A percentile compares a stretch with the other conserved stretches of the same genome.
Conservation (phyloP, 2,329 filamentous ascomycete genomes). For the Escovopsis sp. region DNA sequence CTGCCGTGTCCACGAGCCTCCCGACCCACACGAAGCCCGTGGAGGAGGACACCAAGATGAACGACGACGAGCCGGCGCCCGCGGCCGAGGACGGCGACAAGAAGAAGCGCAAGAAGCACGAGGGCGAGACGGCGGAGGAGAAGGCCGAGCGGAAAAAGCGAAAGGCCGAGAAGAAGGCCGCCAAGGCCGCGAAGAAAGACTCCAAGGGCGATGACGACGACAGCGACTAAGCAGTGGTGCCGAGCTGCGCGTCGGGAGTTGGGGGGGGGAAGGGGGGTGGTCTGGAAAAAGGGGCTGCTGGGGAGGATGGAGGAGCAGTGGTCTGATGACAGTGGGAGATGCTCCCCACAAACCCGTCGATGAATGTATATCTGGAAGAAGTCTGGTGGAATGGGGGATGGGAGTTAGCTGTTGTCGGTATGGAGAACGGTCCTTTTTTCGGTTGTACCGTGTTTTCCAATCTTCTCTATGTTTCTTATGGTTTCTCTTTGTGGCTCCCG, state of each 20-base stretch:
- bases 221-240: slow-evolving; percentile 18
- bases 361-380: background rate
- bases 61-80: slow-evolving; percentile 18
- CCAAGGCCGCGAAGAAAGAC: slow-evolving; percentile 41
- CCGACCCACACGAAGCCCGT: slow-evolving; percentile 22
- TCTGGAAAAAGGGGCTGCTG: background rate
- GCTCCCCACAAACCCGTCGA: no score
- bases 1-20: slow-evolving; percentile 15
- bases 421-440: slow-evolving; percentile 7
- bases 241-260: no score
- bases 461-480: slow-evolving; percentile 3
- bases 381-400: background rate
- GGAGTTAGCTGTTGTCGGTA: slow-evolving; percentile 6
- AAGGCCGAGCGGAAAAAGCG: slow-evolving; percentile 45
- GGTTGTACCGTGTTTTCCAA: slow-evolving; percentile 8
- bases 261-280: no score
- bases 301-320: background rate
- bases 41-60: slow-evolving; percentile 22
- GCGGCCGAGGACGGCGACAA: slow-evolving; percentile 38
- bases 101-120: slow-evolving; percentile 69
- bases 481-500: slow-evolving; percentile 5
- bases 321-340: slow-evolving; percentile 1
- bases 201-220: slow-evolving; percentile 37
- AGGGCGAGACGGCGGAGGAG: slow-evolving; percentile 59
- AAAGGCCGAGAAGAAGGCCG: slow-evolving; percentile 46